Evolutionary conservation across 2,329 filamentous ascomycete genomes (phyloP), one percentile per base, ranked within the genome.

Genomic region (Blastomyces gilchristii): DNA sequence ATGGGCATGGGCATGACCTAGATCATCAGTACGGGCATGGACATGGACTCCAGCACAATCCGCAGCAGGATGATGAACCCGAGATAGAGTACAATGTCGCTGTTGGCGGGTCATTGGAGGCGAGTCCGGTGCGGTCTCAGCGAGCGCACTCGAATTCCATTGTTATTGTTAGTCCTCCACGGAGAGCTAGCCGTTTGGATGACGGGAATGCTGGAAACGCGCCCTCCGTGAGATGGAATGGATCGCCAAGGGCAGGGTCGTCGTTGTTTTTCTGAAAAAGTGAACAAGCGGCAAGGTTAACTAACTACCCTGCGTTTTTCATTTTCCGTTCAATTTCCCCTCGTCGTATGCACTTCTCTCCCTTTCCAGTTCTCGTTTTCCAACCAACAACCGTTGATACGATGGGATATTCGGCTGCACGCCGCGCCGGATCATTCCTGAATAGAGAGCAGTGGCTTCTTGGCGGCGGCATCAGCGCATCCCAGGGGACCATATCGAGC

Each of bases 61-160:
- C 41, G 22, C 54, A 18, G 7, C 54, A 41, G 54, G 54, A 28
- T 22, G 11, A 43, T 57, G 34, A 58, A 16, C 28, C 22, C 7
- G 61, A 58, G 41, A 59, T 62, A 43, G 61, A 50, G 54, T 22
- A 52, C 39, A 58, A 53, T 58, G 53, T 62, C 25, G 25, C 31
- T 45, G 11, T 59, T 43, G 61, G 61, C 5, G 45, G 43, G 39
- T 49, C 53, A 18, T 25, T 49, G n/a, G 53, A 47, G 18, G 59
- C 59, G 47, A 61, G 59, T n/a, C 59, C 59, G 7, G 49, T 54
- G 8, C 47, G 59, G n/a, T 43, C 59, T 18, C 59, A 61, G 34
- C 31, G 50, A 34, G 47, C 47, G n/a, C 31, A 61, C 54, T 61
- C 59, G 49, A 61, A 45, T 34, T 61, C 59, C 11, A 41, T 61